These are phyloP conservation scores for Ceratobasidium sp. DNA, from an alignment of 1,284 basidiomycete genomes.

Conservation along the genomic window DNA sequence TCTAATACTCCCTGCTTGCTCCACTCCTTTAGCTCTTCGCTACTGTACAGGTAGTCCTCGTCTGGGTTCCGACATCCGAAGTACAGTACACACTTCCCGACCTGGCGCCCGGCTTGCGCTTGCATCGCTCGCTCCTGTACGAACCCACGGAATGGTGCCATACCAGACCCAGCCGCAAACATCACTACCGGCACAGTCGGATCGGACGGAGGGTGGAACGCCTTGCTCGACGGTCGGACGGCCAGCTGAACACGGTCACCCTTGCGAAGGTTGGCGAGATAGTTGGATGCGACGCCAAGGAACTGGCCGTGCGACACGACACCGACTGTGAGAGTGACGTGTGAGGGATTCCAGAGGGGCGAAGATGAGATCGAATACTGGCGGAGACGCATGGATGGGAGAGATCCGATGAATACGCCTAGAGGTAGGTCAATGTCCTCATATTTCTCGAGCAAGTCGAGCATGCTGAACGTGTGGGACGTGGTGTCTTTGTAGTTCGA, in stretches of 20 bases:
- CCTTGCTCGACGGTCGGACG: conserved; percentile 61
- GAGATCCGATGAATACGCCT: conserved; percentile 60
- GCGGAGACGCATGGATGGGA: conserved; percentile 66
- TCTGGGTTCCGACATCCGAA: conserved; percentile 65
- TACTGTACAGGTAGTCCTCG: conserved; percentile 62
- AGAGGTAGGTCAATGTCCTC: conserved; percentile 61
- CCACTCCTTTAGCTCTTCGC: conserved; percentile 61
- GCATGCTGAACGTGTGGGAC: conserved; percentile 58
- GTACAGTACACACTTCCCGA: conserved; percentile 64
- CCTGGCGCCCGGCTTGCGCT: conserved; percentile 61
- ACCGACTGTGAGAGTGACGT: conserved; percentile 64
- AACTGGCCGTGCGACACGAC: conserved; percentile 60
- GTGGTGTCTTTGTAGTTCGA: conserved; percentile 58
- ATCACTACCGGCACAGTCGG: conserved; percentile 63
- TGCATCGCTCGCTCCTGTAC: conserved; percentile 68
- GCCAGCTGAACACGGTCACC: conserved; percentile 65
- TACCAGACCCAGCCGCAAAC: conserved; percentile 66
- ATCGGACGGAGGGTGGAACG: conserved; percentile 67
- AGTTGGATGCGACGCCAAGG: conserved; percentile 66
- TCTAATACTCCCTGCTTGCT: conserved; percentile 63
- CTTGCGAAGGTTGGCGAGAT: conserved; percentile 61
- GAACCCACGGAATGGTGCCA: conserved; percentile 69
- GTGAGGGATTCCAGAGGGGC: conserved; percentile 63
- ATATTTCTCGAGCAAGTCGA: conserved; percentile 63
- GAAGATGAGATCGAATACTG: conserved; percentile 70